Base-by-base conservation (phyloP, 2,329 filamentous ascomycete genomes). In the Venturia carpophila region DNA sequence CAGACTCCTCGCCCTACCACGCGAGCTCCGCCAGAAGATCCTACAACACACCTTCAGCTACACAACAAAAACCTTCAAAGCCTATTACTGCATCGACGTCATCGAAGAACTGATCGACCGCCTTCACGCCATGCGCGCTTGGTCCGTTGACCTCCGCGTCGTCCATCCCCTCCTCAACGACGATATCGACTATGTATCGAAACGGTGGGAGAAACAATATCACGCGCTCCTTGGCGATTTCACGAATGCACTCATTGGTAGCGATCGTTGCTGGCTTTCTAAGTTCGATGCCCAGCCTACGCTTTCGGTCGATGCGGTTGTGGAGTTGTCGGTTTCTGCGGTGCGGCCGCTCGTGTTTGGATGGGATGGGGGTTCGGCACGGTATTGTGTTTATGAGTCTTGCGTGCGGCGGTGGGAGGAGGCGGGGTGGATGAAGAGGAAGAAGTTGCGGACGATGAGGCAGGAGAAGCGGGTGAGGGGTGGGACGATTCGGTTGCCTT, bases 21-120 rank as follows among this genome's bases (percentile, higher is more conserved):
- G 49, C 49, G 49, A 56, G 21, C 24, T 56, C 1, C 49, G 49
- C 49, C 49, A 56, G 19, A 17, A 34, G 21, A 11, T 56, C 13
- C 49, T 56, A 5, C 3, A 34, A 15, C 49, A 56, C 2, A 56
- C 24, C 17, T 56, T 56, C 49, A 56, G 24, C 24, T 56, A 34
- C 24, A 34, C 49, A 56, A 34, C 49, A 17, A 10, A 1, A 34
- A 5, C 24, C 7, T 56, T 56, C 13, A 56, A 19, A 37, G 49
- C 49, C 27, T 34, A 55, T 17, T 55, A 55, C 49, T 10, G 27
- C 24, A 56, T 56, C 49, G 49, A 56, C 49, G 49, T 56, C 49
- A 56, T 56, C 49, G 49, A 56, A 17, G 49, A 34, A 34, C 11
- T 56, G 3, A 56, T 56, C 24, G 49, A 56, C 30, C 49, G 49